Evolutionary conservation across 768 basidiomycete species (phyloP).

Genomic region (Amanita pseudoporphyria): DNA sequence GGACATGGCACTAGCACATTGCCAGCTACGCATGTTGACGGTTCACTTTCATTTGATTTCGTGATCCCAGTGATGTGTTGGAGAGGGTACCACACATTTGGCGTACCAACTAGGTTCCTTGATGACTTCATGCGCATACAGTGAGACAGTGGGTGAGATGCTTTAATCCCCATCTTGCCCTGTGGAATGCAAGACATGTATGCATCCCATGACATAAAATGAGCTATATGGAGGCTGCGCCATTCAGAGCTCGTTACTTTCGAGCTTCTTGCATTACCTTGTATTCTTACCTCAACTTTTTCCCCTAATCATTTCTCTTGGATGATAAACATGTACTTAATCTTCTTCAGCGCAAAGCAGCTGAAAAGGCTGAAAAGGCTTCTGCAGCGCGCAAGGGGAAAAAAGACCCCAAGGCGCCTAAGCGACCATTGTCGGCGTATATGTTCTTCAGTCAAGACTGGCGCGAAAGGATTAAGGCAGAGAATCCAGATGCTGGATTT

Average conservation of each 20-base stretch:
- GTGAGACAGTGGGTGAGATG: background rate
- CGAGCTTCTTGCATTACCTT: background rate
- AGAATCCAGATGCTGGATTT: slow-evolving; percentile 92
- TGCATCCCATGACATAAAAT: too few relatives aligned
- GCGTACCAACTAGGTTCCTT: background rate
- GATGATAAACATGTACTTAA: background rate
- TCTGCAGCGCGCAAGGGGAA: slow-evolving; percentile 37
- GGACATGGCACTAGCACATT: background rate
- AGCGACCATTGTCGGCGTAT: slow-evolving; percentile 91
- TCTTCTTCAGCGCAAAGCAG: slow-evolving; percentile 57
- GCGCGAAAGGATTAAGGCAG: slow-evolving; percentile 90
- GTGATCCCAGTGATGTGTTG: background rate
- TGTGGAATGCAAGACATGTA: background rate
- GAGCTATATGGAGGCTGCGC: too few relatives aligned
- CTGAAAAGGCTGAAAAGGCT: slow-evolving; percentile 59
- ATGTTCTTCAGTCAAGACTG: slow-evolving; percentile 99
- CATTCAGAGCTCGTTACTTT: background rate
- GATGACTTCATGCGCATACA: background rate
- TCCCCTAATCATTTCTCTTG: background rate
- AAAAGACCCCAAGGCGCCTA: slow-evolving; percentile 81
- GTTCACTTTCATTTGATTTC: background rate
- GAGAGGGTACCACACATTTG: background rate
- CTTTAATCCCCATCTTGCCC: background rate
- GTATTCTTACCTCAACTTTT: background rate
- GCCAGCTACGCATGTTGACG: background rate